Evolutionary conservation across 768 basidiomycete genomes (phyloP).

Genomic region (Rhizopogon rudus): DNA sequence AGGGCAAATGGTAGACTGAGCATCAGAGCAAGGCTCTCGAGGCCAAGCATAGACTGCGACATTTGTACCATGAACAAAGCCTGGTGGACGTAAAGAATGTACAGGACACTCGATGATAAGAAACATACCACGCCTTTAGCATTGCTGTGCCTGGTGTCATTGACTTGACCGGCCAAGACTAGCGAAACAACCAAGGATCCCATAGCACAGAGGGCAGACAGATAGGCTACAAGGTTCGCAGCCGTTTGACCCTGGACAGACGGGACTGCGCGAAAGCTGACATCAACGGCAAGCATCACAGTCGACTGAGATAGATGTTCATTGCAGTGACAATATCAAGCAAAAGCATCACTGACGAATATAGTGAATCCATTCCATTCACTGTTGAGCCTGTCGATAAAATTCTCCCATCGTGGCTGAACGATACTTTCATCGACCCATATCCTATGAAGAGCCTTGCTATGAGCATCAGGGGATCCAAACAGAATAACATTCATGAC

Average conservation of each 20-base stretch:
- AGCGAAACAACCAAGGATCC: constrained; percentile 30
- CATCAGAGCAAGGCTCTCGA: constrained; percentile 25
- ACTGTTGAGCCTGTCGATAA: constrained; percentile 33
- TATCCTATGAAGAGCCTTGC: constrained; percentile 33
- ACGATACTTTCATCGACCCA: constrained; percentile 41
- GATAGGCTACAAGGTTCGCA: constrained; percentile 24
- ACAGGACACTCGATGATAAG: not conserved
- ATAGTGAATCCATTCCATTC: constrained; percentile 47
- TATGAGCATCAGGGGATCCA: constrained; percentile 39
- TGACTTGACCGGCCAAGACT: constrained; percentile 33
- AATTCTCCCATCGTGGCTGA: constrained; percentile 32
- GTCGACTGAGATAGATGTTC: constrained; percentile 31
- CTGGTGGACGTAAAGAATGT: constrained; percentile 7
- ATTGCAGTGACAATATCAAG: not conserved
- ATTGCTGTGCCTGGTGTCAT: constrained; percentile 15
- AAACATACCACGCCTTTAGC: constrained; percentile 22
- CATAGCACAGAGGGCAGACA: constrained; percentile 32
- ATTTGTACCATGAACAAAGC: constrained; percentile 14
- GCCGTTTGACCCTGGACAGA: constrained; percentile 23
- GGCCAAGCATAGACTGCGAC: constrained; percentile 9
- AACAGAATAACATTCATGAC: constrained; percentile 36
- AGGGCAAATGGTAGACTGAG: constrained; percentile 29
- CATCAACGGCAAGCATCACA: constrained; percentile 48
- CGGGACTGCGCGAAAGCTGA: constrained; percentile 50
- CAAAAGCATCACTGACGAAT: constrained; percentile 30